phyloP scores from a whole-genome alignment of 2,329 filamentous ascomycete genomes.

The Plenodomus biglobosus region DNA sequence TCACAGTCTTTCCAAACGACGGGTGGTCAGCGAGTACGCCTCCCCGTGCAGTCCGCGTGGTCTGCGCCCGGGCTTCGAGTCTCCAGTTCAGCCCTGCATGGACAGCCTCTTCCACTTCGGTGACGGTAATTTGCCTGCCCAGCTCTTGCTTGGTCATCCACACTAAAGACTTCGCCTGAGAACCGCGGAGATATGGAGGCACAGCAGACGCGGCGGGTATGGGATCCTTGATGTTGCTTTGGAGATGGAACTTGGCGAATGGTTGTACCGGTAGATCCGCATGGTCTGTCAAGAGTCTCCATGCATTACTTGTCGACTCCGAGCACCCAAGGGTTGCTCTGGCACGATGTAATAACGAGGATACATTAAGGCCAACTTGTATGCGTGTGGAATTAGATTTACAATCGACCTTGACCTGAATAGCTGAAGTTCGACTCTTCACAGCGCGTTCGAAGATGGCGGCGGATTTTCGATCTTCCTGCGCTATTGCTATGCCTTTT shows the following conservation, averaged over 20 bases:
- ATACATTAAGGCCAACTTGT: slow-evolving; percentile 46
- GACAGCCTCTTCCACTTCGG: slow-evolving; percentile 60
- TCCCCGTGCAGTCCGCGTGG: slow-evolving; percentile 52
- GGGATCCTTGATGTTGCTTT: slow-evolving; percentile 45
- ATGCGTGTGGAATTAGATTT: slow-evolving; percentile 40
- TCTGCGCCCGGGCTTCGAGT: slow-evolving; percentile 56
- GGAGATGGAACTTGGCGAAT: slow-evolving; percentile 47
- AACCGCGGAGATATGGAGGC: slow-evolving; percentile 46
- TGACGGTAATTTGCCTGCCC: slow-evolving; percentile 24
- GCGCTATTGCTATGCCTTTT: slow-evolving; percentile 20
- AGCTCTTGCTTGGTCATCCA: slow-evolving; percentile 64
- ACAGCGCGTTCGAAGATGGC: slow-evolving; percentile 54
- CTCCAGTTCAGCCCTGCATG: slow-evolving; percentile 58
- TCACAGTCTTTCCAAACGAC: slow-evolving; percentile 68
- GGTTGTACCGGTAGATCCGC: slow-evolving; percentile 34
- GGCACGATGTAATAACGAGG: slow-evolving; percentile 50
- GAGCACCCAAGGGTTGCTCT: slow-evolving; percentile 31
- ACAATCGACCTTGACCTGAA: slow-evolving; percentile 15
- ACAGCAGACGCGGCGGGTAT: slow-evolving; percentile 36
- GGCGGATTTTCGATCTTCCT: slow-evolving; percentile 50
- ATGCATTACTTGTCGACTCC: slow-evolving; percentile 32
- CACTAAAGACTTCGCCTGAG: slow-evolving; percentile 57
- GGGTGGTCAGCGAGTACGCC: slow-evolving; percentile 66
- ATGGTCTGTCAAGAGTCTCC: slow-evolving; percentile 54
- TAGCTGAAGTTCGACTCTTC: slow-evolving; percentile 49